phyloP scores from a whole-genome alignment of 768 basidiomycete genomes.

The Lenzites betulinus region DNA sequence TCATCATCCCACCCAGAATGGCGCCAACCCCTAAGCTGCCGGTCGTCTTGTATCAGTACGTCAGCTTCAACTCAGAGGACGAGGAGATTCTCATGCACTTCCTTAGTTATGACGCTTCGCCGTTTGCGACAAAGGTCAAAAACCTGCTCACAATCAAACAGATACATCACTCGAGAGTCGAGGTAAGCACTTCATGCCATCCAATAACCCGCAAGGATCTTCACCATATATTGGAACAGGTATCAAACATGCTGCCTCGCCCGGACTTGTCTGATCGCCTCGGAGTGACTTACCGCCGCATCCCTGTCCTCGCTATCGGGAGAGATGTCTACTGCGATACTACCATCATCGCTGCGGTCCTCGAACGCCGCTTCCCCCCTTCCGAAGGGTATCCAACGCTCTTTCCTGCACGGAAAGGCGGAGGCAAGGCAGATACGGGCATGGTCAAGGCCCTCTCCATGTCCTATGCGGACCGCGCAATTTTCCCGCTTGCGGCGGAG shows the following conservation, averaged over 20 bases:
- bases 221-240: slow-evolving; percentile 35
- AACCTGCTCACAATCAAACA: slow-evolving; percentile 51
- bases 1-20: not conserved
- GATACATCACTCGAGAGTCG: slow-evolving; percentile 49
- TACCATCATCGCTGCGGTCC: slow-evolving; percentile 49
- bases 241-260: slow-evolving; percentile 52
- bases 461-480: slow-evolving; percentile 44
- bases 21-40: slow-evolving; percentile 4
- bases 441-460: slow-evolving; percentile 50
- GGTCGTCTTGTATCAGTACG: slow-evolving; percentile 51
- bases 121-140: slow-evolving; percentile 54
- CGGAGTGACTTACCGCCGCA: slow-evolving; percentile 57
- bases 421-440: slow-evolving; percentile 43
- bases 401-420: slow-evolving; percentile 45
- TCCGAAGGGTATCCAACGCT: slow-evolving; percentile 46
- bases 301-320: slow-evolving; percentile 61
- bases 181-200: slow-evolving; percentile 34
- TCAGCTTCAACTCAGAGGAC: not conserved
- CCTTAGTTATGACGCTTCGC: slow-evolving; percentile 52
- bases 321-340: slow-evolving; percentile 66
- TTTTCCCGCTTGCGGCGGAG: slow-evolving; percentile 46
- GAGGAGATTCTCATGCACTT: not conserved
- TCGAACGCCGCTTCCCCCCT: slow-evolving; percentile 57
- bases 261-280: slow-evolving; percentile 54
- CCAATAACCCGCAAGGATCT: not conserved